A percentile compares a stretch with the other conserved stretches of the same genome.
phyloP scores from a whole-genome alignment of 1,284 basidiomycete species.

The Ustilago lituana region DNA sequence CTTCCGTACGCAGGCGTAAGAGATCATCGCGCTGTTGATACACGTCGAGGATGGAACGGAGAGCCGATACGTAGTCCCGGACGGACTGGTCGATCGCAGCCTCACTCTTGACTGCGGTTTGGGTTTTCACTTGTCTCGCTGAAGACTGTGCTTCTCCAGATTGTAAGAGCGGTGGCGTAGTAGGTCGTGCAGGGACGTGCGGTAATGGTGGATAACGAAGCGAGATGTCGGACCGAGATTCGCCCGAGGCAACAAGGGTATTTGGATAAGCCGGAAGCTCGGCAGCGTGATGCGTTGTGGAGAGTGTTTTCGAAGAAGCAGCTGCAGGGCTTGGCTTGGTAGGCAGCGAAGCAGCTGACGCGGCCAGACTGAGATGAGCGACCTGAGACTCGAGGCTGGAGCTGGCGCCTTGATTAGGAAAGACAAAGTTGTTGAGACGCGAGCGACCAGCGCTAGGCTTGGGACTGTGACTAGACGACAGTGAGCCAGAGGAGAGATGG shows the following conservation, averaged over 20 bases:
- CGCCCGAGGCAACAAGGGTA: not conserved
- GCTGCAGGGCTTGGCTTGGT: not conserved
- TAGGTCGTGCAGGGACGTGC: constrained; percentile 7
- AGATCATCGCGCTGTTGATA: constrained; percentile 42
- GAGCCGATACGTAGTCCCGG: constrained; percentile 17
- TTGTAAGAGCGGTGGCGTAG: constrained; percentile 12
- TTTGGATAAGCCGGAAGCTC: not conserved
- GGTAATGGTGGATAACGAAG: constrained; percentile 39
- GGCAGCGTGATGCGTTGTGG: not conserved
- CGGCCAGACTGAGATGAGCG: constrained; percentile 8
- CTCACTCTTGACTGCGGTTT: not conserved
- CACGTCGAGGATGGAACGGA: constrained; percentile 11
- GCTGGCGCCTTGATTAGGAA: constrained; percentile 9
- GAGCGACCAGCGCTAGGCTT: constrained; percentile 17
- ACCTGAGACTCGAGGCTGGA: constrained; percentile 25
- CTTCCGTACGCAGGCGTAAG: constrained; percentile 45
- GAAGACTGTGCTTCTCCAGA: not conserved
- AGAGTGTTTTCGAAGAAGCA: not conserved
- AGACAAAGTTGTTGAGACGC: constrained; percentile 16
- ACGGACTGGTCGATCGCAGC: not conserved
- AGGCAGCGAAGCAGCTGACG: constrained; percentile 1
- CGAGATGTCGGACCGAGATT: constrained; percentile 21
- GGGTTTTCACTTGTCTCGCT: not conserved
- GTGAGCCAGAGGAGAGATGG: constrained; percentile 10
- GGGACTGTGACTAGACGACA: constrained; percentile 24